phyloP scores from a whole-genome alignment of 2,329 filamentous ascomycete species.

The Colletotrichum gigasporum region DNA sequence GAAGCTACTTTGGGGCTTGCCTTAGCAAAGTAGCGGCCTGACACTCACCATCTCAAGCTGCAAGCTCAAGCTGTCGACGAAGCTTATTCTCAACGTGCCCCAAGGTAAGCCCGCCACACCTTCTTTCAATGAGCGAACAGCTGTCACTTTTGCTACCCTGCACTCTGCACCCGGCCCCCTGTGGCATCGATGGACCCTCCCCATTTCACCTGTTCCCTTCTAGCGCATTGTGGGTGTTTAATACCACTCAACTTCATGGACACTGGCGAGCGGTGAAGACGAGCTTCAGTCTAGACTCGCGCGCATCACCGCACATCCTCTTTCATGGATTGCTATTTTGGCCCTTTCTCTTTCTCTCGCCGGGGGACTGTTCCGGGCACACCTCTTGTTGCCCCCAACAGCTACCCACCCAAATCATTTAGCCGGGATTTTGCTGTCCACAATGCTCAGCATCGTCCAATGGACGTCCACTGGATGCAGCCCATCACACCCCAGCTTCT shows the following conservation, averaged over 20 bases:
- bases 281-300: slow-evolving; percentile 22
- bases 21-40: neutral
- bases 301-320: slow-evolving; percentile 16
- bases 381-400: slow-evolving; percentile 19
- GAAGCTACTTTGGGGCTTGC: slow-evolving; percentile 14
- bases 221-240: neutral
- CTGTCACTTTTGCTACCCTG: slow-evolving; percentile 10
- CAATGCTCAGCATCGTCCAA: slow-evolving; percentile 24
- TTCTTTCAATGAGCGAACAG: slow-evolving; percentile 7
- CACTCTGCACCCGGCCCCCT: neutral
- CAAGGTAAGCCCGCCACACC: slow-evolving; percentile 14
- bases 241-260: slow-evolving; percentile 8
- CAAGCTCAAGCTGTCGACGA: slow-evolving; percentile 22
- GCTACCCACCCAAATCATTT: slow-evolving; percentile 27
- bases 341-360: neutral
- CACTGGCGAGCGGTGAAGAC: slow-evolving; percentile 20
- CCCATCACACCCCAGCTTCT: slow-evolving; percentile 34
- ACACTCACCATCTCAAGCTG: neutral
- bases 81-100: slow-evolving; percentile 15
- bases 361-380: slow-evolving; percentile 28
- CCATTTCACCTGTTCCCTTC: neutral
- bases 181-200: neutral
- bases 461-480: slow-evolving; percentile 23
- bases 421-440: slow-evolving; percentile 26
- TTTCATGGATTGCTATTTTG: slow-evolving; percentile 15